phyloP scores from a whole-genome alignment of 768 basidiomycete species.

The Austroboletus eburneus region DNA sequence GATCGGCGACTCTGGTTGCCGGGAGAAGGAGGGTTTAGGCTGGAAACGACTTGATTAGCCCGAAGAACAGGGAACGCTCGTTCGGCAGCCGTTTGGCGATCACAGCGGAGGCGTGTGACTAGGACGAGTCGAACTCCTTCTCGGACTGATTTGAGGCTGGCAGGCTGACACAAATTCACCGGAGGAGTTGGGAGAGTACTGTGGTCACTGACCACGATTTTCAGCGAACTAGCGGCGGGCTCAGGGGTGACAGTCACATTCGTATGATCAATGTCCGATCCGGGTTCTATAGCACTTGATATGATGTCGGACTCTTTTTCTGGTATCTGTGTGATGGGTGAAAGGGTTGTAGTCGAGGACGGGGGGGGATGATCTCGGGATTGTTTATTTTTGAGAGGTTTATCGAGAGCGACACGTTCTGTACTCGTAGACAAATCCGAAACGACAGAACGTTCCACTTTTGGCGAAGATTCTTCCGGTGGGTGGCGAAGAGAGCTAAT shows the following conservation, averaged over 20 bases:
- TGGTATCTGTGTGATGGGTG: conserved; percentile 9
- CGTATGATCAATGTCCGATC: conserved; percentile 7
- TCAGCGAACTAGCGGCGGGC: conserved; percentile 13
- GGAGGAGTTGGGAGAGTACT: conserved; percentile 12
- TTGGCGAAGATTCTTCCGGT: conserved; percentile 6
- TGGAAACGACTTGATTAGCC: conserved; percentile 50
- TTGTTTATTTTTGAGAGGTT: conserved; percentile 7
- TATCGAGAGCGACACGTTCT: conserved; percentile 9
- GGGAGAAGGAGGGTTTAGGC: conserved; percentile 24
- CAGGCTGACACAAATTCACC: conserved; percentile 11
- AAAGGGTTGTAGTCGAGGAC: conserved; percentile 13
- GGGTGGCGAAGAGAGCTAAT: conserved; percentile 3
- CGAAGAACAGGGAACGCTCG: conserved; percentile 59
- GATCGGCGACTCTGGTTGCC: conserved; percentile 43
- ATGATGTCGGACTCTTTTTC: conserved; percentile 14
- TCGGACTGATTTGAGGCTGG: conserved; percentile 37
- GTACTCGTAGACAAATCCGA: conserved; percentile 4
- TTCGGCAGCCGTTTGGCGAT: conserved; percentile 59
- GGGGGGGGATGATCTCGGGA: conserved; percentile 3
- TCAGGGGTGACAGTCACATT: conserved; percentile 9
- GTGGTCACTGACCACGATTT: conserved; percentile 29
- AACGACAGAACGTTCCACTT: conserved; percentile 3
- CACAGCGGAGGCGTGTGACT: conserved; percentile 55
- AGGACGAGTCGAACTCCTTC: conserved; percentile 65
- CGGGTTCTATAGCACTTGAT: conserved; percentile 7